phyloP scores from a whole-genome alignment of 2,329 filamentous ascomycete genomes.

The Penicillium sp. region DNA sequence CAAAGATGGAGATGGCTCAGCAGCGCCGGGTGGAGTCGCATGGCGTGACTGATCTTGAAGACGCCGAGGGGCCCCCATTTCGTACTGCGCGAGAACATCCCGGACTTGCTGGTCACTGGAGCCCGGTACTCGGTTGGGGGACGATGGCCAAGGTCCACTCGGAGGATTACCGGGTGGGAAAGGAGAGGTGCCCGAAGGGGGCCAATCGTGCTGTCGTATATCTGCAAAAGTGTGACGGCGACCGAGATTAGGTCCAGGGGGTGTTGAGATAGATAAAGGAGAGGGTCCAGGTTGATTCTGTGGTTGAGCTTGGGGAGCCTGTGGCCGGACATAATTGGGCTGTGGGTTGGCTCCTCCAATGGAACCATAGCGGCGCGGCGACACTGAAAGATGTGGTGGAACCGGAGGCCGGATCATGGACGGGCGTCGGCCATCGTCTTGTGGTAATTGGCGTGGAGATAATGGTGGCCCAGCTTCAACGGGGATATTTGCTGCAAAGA shows the following conservation, averaged over 20 bases:
- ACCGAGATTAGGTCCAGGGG: constrained; percentile 65
- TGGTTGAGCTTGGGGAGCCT: constrained; percentile 65
- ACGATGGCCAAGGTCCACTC: constrained; percentile 68
- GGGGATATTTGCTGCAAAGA: constrained; percentile 59
- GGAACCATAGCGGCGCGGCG: constrained; percentile 81
- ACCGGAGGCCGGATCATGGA: constrained; percentile 77
- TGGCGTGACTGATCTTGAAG: constrained; percentile 51
- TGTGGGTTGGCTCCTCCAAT: constrained; percentile 71
- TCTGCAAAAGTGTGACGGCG: constrained; percentile 93
- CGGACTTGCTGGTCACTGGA: constrained; percentile 63
- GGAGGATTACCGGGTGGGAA: constrained; percentile 66
- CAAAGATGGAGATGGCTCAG: constrained; percentile 50
- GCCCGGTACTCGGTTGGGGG: constrained; percentile 55
- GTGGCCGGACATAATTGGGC: constrained; percentile 70
- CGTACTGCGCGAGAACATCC: constrained; percentile 65
- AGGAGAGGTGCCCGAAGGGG: constrained; percentile 59
- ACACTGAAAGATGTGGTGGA: constrained; percentile 76
- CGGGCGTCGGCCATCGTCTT: constrained; percentile 76
- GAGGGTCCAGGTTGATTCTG: constrained; percentile 69
- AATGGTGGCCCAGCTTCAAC: constrained; percentile 72
- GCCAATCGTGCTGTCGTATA: constrained; percentile 85
- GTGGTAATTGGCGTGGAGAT: constrained; percentile 81
- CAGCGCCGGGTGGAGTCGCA: constrained; percentile 53
- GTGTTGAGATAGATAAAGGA: constrained; percentile 58
- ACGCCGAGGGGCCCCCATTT: constrained; percentile 58